A percentile compares a stretch with the other conserved stretches of the same genome.
Conservation (phyloP, 306 rosid genomes). For the Macrotyloma uniflorum region DNA sequence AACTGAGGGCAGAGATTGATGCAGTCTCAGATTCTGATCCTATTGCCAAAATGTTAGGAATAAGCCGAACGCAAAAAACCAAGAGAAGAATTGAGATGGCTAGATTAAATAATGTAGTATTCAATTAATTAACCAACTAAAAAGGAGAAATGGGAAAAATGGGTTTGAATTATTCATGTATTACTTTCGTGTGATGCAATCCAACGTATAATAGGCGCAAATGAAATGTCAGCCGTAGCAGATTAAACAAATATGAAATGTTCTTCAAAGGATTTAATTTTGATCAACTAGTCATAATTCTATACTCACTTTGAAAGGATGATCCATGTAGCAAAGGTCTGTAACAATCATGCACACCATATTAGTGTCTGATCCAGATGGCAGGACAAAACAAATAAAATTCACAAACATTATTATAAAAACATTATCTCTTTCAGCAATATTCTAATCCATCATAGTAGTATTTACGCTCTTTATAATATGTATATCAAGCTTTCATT, state of each 20-base stretch:
- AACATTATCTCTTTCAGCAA: too few species aligned
- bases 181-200: neutral
- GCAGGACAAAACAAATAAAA: too few species aligned
- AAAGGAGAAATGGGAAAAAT: neutral
- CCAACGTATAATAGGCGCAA: neutral
- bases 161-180: neutral
- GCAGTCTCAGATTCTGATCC: neutral
- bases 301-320: too few species aligned
- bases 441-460: too few species aligned
- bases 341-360: too few species aligned
- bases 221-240: neutral
- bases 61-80: neutral
- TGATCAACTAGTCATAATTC: neutral
- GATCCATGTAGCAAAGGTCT: too few species aligned
- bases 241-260: neutral
- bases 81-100: neutral
- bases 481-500: too few species aligned
- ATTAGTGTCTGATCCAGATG: too few species aligned
- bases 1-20: constrained; percentile 47
- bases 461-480: too few species aligned
- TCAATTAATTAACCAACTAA: neutral
- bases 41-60: neutral
- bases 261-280: neutral
- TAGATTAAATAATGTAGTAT: too few species aligned
- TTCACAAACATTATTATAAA: too few species aligned